These are phyloP conservation scores for Clarireedia monteithiana DNA, from an alignment of 2,329 filamentous ascomycete genomes.

Conservation along the genomic window DNA sequence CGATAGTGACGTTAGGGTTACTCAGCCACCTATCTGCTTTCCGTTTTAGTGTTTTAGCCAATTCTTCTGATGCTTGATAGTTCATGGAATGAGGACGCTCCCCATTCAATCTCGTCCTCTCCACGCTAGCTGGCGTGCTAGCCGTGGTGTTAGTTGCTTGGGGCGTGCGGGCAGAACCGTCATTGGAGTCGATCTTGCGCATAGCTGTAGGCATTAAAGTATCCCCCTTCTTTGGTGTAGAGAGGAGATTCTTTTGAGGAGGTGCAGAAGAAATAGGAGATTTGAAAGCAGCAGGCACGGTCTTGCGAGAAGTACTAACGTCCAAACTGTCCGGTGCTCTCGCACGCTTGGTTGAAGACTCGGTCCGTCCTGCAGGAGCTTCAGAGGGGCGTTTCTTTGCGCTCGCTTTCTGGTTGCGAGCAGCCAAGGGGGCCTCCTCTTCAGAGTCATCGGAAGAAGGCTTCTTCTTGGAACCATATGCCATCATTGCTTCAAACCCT, in stretches of 20 bases:
- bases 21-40: conserved; percentile 27
- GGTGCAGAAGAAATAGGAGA: conserved; percentile 26
- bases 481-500: conserved; percentile 9
- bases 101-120: conserved; percentile 26
- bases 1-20: conserved; percentile 5
- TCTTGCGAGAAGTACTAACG: conserved; percentile 30
- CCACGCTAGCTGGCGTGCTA: conserved; percentile 25
- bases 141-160: conserved; percentile 24
- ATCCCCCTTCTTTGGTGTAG: conserved; percentile 36
- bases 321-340: conserved; percentile 29
- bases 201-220: conserved; percentile 29
- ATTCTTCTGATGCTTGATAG: conserved; percentile 4
- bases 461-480: background rate
- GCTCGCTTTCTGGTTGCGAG: conserved; percentile 3
- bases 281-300: conserved; percentile 29
- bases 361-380: conserved; percentile 18
- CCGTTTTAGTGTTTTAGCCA: conserved; percentile 25
- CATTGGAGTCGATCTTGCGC: conserved; percentile 33
- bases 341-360: conserved; percentile 28
- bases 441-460: conserved; percentile 11
- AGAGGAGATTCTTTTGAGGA: conserved; percentile 24
- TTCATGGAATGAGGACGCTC: background rate
- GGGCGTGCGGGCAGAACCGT: conserved; percentile 34
- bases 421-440: conserved; percentile 13
- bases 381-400: conserved; percentile 23